Conservation (phyloP, 495 filamentous ascomycete genomes). For the Parachaetomium inaequale region DNA sequence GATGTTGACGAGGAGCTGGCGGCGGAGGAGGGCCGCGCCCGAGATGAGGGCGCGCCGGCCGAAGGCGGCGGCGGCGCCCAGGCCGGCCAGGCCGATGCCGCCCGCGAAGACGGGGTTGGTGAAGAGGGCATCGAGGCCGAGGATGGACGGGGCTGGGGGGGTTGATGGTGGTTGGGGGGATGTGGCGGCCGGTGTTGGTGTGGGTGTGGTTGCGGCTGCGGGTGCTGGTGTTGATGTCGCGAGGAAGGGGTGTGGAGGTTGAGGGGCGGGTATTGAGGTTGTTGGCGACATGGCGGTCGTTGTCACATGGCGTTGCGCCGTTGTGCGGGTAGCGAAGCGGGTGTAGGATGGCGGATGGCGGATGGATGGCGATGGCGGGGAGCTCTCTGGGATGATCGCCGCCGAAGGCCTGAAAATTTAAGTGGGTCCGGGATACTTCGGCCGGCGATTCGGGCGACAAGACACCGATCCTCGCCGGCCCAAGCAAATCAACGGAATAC, state of each 20-base stretch:
- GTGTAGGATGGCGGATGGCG: constrained; percentile 1
- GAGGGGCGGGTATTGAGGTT: neutral
- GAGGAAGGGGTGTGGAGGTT: neutral
- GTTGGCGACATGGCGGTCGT: constrained; percentile 17
- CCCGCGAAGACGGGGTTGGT: constrained; percentile 57
- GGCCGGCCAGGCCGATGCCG: constrained; percentile 77
- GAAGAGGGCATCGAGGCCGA: constrained; percentile 51
- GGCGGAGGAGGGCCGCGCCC: constrained; percentile 66
- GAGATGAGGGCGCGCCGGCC: constrained; percentile 68
- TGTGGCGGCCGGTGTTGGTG: constrained; percentile 5
- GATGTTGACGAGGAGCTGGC: constrained; percentile 86
- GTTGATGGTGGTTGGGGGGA: neutral
- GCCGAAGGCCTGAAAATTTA: constrained; percentile 22
- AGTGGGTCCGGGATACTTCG: constrained; percentile 18
- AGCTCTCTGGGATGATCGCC: neutral
- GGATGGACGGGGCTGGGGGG: constrained; percentile 22
- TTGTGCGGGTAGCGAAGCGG: neutral
- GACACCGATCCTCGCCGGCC: neutral
- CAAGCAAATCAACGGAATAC: too few species aligned
- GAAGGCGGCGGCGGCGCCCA: constrained; percentile 73
- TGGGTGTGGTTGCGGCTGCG: neutral
- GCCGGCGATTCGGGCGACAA: constrained; percentile 4
- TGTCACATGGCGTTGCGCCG: constrained; percentile 21
- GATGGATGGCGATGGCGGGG: neutral
- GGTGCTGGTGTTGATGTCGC: neutral